Evolutionary conservation across 1,284 basidiomycete species (phyloP).

Genomic region (Cryptococcus jaspeensis): DNA sequence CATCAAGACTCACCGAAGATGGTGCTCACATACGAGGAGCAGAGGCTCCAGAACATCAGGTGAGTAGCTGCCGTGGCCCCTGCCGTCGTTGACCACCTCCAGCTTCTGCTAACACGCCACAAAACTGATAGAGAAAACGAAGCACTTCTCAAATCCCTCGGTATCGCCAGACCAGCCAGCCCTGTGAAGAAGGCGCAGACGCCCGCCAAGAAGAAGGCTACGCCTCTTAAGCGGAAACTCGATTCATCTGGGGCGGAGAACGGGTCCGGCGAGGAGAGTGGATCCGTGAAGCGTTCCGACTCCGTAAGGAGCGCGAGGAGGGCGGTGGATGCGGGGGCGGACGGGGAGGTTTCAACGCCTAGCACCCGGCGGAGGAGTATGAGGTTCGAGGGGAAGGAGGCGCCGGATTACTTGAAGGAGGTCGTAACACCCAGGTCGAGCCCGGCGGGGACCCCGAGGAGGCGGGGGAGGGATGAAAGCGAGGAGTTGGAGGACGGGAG

Average conservation of each 20-base stretch:
- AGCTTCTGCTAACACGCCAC: neutral
- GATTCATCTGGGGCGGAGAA: neutral
- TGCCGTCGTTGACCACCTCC: neutral
- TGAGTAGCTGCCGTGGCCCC: conserved; percentile 7
- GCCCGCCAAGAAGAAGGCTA: too few species aligned
- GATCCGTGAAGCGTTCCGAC: neutral
- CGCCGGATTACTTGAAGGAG: neutral
- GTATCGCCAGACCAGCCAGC: conserved; percentile 19
- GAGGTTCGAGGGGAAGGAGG: neutral
- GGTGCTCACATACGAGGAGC: conserved; percentile 24
- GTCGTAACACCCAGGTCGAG: neutral
- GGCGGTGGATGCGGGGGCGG: conserved; percentile 1
- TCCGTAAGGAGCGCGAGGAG: neutral
- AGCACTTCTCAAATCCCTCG: conserved; percentile 34
- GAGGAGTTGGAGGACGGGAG: conserved; percentile 7
- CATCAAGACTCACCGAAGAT: neutral
- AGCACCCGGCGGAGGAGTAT: neutral
- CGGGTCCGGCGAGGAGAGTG: neutral
- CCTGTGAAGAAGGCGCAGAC: too few species aligned
- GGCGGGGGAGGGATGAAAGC: conserved; percentile 12
- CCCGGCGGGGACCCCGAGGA: neutral
- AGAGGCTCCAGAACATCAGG: conserved; percentile 34
- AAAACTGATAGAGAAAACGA: conserved; percentile 30
- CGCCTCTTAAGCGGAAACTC: neutral
- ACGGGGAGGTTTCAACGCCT: neutral